Conservation (phyloP, 1,139 yeast species). For the Debaryomyces fabryi region DNA sequence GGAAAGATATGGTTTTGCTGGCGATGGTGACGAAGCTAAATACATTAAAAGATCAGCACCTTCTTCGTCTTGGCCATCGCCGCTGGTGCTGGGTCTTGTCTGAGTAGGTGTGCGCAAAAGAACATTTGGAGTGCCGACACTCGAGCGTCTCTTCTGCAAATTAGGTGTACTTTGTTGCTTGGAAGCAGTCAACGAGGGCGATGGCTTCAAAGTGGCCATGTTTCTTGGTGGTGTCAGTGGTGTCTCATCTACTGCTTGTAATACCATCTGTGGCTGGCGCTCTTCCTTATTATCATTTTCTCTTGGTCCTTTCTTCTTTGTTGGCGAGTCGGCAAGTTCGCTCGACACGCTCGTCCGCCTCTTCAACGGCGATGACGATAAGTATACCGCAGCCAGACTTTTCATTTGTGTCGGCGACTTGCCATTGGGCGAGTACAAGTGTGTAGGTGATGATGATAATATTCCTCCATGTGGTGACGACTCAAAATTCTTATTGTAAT, state of each 20-base stretch:
- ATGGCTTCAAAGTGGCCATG: slow-evolving; percentile 35
- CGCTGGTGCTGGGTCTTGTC: slow-evolving; percentile 16
- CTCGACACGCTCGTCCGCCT: slow-evolving; percentile 11
- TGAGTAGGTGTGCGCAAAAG: slow-evolving; percentile 46
- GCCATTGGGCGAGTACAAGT: slow-evolving; percentile 44
- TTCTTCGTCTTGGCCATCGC: slow-evolving; percentile 56
- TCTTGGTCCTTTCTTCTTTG: slow-evolving; percentile 31
- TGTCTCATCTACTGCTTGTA: slow-evolving; percentile 34
- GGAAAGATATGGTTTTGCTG: slow-evolving; percentile 50
- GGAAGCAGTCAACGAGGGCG: slow-evolving; percentile 32
- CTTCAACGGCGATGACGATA: slow-evolving; percentile 39
- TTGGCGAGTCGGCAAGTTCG: slow-evolving; percentile 33
- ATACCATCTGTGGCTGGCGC: slow-evolving; percentile 42
- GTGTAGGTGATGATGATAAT: slow-evolving; percentile 36
- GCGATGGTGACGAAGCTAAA: slow-evolving; percentile 85
- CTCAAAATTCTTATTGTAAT: slow-evolving; percentile 24
- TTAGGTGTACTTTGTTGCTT: slow-evolving; percentile 39
- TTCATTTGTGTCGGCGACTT: slow-evolving; percentile 47
- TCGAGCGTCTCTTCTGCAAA: slow-evolving; percentile 28
- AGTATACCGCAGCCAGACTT: slow-evolving; percentile 38
- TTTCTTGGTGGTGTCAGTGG: slow-evolving; percentile 32
- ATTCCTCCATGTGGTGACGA: slow-evolving; percentile 20
- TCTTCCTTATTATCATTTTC: slow-evolving; percentile 3
- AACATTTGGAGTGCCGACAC: slow-evolving; percentile 16
- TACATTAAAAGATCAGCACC: slow-evolving; percentile 85